Conservation (phyloP, 306 rosid genomes). For the Lupinus albus region DNA sequence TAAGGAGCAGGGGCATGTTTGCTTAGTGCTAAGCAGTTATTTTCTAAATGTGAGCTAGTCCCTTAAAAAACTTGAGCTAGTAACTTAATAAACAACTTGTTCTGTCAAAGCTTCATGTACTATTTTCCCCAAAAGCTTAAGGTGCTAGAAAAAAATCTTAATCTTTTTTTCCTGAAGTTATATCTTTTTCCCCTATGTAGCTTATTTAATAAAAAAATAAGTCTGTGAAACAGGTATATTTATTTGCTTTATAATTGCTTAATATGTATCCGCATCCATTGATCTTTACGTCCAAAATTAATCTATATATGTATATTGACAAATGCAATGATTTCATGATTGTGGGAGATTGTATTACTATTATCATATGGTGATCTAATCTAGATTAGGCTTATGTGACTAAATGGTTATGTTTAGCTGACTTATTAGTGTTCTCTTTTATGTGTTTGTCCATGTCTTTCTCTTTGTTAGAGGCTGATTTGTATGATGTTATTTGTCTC, state of each 20-base stretch:
- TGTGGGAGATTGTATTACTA: not conserved
- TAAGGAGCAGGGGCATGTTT: constrained; percentile 16
- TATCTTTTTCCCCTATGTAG: too few relatives aligned
- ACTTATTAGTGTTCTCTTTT: constrained; percentile 8
- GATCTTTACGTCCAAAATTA: constrained; percentile 13
- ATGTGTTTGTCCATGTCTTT: not conserved
- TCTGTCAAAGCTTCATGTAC: constrained; percentile 4
- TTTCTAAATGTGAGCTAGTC: not conserved
- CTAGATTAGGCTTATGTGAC: constrained; percentile 1
- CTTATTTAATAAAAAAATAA: not conserved
- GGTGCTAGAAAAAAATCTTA: constrained; percentile 11
- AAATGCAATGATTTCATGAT: constrained; percentile 6
- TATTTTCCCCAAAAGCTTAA: constrained; percentile 18
- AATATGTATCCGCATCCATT: constrained; percentile 18
- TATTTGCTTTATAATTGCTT: not conserved
- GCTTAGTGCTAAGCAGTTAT: constrained; percentile 8
- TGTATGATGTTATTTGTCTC: constrained; percentile 30
- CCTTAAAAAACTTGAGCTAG: not conserved
- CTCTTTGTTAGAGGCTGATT: constrained; percentile 17
- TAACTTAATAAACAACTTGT: constrained; percentile 3
- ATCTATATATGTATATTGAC: constrained; percentile 1
- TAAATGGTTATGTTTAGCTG: constrained; percentile 12
- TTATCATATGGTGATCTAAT: constrained; percentile 1
- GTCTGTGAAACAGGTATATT: not conserved
- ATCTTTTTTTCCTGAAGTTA: too few relatives aligned